phyloP scores from a whole-genome alignment of 2,329 filamentous ascomycete genomes.

The Ophiostoma angusticollis region DNA sequence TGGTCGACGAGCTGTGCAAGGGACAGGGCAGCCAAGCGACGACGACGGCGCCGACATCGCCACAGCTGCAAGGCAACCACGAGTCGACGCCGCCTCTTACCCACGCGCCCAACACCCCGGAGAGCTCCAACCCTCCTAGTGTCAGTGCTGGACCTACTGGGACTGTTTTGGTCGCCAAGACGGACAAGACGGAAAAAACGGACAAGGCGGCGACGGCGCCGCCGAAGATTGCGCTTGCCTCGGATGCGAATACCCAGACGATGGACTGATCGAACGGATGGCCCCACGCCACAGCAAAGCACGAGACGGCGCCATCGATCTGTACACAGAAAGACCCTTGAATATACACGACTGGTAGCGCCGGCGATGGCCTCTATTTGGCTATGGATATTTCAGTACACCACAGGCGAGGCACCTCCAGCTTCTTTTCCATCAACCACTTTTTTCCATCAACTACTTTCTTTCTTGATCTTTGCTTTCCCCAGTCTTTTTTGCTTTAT shows the following conservation, averaged over 20 bases:
- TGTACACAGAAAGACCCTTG: conserved; percentile 2
- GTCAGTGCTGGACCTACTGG: conserved; percentile 44
- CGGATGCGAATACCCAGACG: not conserved
- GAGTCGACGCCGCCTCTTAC: conserved; percentile 53
- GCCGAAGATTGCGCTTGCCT: not conserved
- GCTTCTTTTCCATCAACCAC: conserved; percentile 6
- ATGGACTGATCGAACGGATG: not conserved
- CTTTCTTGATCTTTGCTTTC: conserved; percentile 6
- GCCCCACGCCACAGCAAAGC: too few species aligned
- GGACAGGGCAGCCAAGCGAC: not conserved
- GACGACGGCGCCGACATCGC: conserved; percentile 19
- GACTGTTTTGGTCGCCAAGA: conserved; percentile 1
- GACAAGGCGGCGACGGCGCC: not conserved
- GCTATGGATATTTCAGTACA: too few species aligned
- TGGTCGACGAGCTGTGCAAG: conserved; percentile 21
- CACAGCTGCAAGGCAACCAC: conserved; percentile 31
- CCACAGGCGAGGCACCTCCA: too few species aligned
- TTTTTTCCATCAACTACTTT: conserved; percentile 8
- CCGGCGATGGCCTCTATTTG: conserved; percentile 1
- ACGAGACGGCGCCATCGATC: conserved; percentile 1
- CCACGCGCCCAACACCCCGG: conserved; percentile 55
- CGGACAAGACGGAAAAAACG: too few species aligned
- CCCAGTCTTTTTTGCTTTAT: not conserved
- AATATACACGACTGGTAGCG: not conserved
- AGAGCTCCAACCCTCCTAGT: conserved; percentile 53